Base-by-base conservation (phyloP, 2,329 filamentous ascomycete genomes). In the Ceratocystis harringtonii region DNA sequence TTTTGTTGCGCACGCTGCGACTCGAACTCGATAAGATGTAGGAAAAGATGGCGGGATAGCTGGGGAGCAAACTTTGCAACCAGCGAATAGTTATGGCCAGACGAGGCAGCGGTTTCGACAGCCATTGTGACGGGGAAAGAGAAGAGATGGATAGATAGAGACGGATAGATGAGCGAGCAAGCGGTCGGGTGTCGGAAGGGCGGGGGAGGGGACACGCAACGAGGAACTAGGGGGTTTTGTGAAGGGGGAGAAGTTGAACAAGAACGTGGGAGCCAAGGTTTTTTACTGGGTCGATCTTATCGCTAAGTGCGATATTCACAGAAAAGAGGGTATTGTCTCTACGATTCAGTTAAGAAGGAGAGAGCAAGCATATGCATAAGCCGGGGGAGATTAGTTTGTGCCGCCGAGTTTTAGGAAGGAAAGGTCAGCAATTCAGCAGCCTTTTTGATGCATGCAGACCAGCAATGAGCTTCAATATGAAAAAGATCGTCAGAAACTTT, bases 1-100 rank as follows among this genome's bases (percentile, higher is more conserved):
- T 85, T 83, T 73, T 91, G 88, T 75, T 91, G 86, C 70, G 95
- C 87, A 75, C 90, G 86, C 74, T 87, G 86, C 73, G 86, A 86
- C 72, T 88, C 83, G 77, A 96, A 96, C 79, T 96, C 92, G 75
- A 99, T 87, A 69, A 99, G 84, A 70, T 94, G 94, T 79, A 95
- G 99, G 74, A 97, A 89, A 72, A 99, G 82, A 76, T 99, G 94
- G 71, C 94, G 87, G 80, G 96, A 94, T 76, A 99, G 89, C 76
- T 95, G 86, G 71, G 86, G 86, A 75, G 96, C 88, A 73, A 99
- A 81, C 78, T 92, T 91, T 72, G 68, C 68, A 50, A 69, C 65
- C 64, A 69, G 66, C 41, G 67, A 68, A 60, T 68, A 69, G 45
- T 66, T 66, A 15, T 66, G 44, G 19, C 63, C 36, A 36, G 55